Evolutionary conservation across 2,329 filamentous ascomycete species (phyloP), one percentile per base, ranked within the genome.

Genomic region (Fusarium chlamydosporum): DNA sequence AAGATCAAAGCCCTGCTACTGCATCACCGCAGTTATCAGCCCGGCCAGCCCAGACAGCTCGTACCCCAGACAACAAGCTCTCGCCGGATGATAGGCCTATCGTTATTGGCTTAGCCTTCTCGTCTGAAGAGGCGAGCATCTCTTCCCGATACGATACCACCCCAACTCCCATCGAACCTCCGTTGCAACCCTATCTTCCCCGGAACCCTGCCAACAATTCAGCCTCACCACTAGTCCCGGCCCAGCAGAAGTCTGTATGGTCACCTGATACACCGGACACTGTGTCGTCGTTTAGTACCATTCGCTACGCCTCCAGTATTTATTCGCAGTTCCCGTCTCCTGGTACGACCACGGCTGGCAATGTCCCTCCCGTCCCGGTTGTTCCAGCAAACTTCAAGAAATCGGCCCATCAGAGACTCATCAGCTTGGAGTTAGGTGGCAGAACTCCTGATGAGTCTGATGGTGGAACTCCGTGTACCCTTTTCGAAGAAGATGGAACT

Each of bases 41-140:
- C 33, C 74, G 73, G 38, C 67, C 70, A 46, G 53, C 53, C 31
- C 74, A 73, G 37, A 67, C 72, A 26, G 56, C 72, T 60, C 63
- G 74, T 63, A 67, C 72, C 64, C 54, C 74, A 26, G 75, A 75
- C 7, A 75, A 76, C 12, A 87, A 88, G 64, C 82, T 92, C 6
- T 92, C 91, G 15, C 91, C 91, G 0, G 86, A 85, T 60, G 88
- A 91, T 71, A 84, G 88, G n/a, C 89, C 89, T 2, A 93, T 93
- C 61, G 85, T 91, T 41, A 93, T 93, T 68, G 91, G 91, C 13
- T 88, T 93, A 51, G 85, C 87, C 15, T 81, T 93, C 45, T 86
- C 90, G 4, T 85, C 87, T 15, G 76, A 76, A 9, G 74, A 76
- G 20, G 63, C 73, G 12, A 63, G 62, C 38, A 66, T 58, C 33